A percentile compares a stretch with the other conserved stretches of the same genome.
phyloP scores from a whole-genome alignment of 768 basidiomycete genomes.

The Auricularia sp. region DNA sequence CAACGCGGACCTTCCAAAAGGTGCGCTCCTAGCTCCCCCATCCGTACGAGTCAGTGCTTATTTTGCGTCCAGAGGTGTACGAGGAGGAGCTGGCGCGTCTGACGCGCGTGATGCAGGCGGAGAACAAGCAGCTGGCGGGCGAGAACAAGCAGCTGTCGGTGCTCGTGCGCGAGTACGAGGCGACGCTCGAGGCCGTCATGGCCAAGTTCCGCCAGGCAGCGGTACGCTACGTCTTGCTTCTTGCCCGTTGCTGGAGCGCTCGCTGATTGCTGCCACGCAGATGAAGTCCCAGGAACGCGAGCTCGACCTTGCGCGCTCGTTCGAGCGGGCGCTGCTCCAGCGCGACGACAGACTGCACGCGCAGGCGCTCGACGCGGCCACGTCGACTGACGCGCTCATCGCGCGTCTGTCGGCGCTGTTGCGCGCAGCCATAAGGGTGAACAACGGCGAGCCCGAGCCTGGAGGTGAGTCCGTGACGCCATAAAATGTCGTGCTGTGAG shows the following conservation, averaged over 20 bases:
- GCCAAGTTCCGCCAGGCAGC: constrained; percentile 81
- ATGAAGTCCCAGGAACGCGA: constrained; percentile 90
- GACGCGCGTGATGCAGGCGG: constrained; percentile 64
- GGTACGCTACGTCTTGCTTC: constrained; percentile 38
- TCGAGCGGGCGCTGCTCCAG: constrained; percentile 77
- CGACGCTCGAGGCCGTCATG: constrained; percentile 93
- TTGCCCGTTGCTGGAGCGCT: neutral
- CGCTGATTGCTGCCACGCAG: constrained; percentile 29
- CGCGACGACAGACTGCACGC: constrained; percentile 59
- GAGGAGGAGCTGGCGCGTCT: constrained; percentile 83
- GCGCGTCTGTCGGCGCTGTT: constrained; percentile 62
- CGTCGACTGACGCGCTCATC: constrained; percentile 57
- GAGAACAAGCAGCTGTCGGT: constrained; percentile 92
- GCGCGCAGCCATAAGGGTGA: constrained; percentile 56
- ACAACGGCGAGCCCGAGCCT: constrained; percentile 48
- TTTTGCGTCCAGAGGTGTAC: constrained; percentile 51
- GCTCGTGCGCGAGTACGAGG: constrained; percentile 93
- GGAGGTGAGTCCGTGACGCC: too few species aligned
- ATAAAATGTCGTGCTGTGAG: too few species aligned
- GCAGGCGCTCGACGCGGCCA: constrained; percentile 49
- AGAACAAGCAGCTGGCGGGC: constrained; percentile 78
- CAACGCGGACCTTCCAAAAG: neutral
- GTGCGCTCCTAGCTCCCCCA: neutral
- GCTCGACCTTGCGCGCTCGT: constrained; percentile 78
- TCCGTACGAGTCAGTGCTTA: too few species aligned